Evolutionary conservation across 2,329 filamentous ascomycete genomes (phyloP), one percentile per base, ranked within the genome.

Genomic region (Rosellinia necatrix): DNA sequence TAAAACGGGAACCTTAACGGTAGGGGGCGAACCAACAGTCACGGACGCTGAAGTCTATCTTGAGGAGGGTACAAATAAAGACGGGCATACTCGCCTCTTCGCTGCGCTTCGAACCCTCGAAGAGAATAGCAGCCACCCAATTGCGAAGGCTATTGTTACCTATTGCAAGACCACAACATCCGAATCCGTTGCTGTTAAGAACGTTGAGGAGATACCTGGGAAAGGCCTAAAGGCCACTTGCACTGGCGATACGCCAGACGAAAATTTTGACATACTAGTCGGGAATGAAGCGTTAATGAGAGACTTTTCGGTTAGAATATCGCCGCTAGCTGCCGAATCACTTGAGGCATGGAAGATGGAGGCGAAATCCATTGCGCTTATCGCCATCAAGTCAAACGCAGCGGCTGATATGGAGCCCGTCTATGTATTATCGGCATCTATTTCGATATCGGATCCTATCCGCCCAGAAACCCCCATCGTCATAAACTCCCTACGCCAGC

Each of bases 1-100:
- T 78, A 94, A 96, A 78, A 96, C 91, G 0, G 91, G 91, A 1
- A 96, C 91, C 0, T 75, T 96, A 55, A 94, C 91, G 0, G 77
- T 88, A 64, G 78, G 89, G 4, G 89, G 88, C 6, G 86, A 90
- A 62, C 89, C 90, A 0, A 82, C 78, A 24, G 85, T 93, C 19
- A 89, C 84, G 0, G 81, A 85, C 61, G 75, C 74, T 9, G 66
- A 72, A 35, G 48, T 81, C 3, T 78, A 77, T 38, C 71, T 72
- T 0, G 72, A 71, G 54, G 17, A 49, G 35, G 7, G 42, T 37
- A 5, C 57, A 54, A 22, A 58, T 65, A 8, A 60, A 67, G 9
- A 66, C 9, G 64, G 67, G 2, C 58, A 35, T 19, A 62, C 58
- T 32, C 61, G 49, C 6, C 62, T 86, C 3, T 63, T 89, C 3